Evolutionary conservation across 73 alveolate species (phyloP), one percentile per base, ranked within the genome.

Genomic region (Paramecium bursaria): DNA sequence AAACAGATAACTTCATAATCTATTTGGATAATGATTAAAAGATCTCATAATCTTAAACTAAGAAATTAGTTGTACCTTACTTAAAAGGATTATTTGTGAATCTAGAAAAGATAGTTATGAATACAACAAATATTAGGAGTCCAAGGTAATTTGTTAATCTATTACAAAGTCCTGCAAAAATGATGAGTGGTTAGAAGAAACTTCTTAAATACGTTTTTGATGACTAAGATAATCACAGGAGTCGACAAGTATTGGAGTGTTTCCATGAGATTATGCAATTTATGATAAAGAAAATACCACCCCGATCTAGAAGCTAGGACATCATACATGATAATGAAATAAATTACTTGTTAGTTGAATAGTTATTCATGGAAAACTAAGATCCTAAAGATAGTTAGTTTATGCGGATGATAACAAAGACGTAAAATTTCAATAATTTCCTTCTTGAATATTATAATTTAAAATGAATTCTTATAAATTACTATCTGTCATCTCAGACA

Each of bases 1-100:
- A 42, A 15, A 23, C 46, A 13, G 53, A 39, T 3, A 73, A 52
- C 10, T 48, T 30, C n/a, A 49, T 79, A 14, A 53, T 79, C 14
- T 61, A 49, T 53, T 73, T 79, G 46, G 89, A 79, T 79, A 15
- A 61, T 15, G 74, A 52, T 4, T 22, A 53, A 79, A 73, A 53
- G n/a, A 53, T 53, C 2, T 15, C 48, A 13, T 53, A 54, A 25
- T 47, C 57, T 10, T n/a, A 10, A 21, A 42, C 19, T 21, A 25
- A 54, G 23, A 31, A 23, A 6, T n/a, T 54, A 35, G 0, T 17
- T 0, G 54, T 35, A 1, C 82, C 89, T 11, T 50, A 25, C 23
- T 73, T 79, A 23, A 39, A 50, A 1, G 76, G 76, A 15, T 7
- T 55, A 4, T 23, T 53, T 13, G 9, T 2, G n/a, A 30, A 54